Conservation (phyloP, 257 asterid species). For the Prunella vulgaris region DNA sequence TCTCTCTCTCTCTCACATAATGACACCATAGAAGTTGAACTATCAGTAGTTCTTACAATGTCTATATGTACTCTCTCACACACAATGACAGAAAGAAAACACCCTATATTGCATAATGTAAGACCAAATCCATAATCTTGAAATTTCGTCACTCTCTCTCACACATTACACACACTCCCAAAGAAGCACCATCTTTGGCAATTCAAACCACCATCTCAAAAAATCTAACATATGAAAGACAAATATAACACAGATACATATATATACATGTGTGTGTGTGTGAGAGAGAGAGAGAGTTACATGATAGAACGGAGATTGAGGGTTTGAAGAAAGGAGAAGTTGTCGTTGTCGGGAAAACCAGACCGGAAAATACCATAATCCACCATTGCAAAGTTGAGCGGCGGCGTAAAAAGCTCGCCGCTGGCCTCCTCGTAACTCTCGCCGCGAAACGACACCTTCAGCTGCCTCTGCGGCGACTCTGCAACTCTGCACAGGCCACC, state of each 20-base stretch:
- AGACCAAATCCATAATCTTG: neutral
- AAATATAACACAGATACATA: neutral
- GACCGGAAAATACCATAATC: conserved; percentile 69
- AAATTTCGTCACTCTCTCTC: neutral
- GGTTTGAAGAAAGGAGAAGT: conserved; percentile 66
- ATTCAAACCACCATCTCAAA: neutral
- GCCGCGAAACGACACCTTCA: conserved; percentile 30
- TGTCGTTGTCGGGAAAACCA: conserved; percentile 63
- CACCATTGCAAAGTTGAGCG: conserved; percentile 76
- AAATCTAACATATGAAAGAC: neutral
- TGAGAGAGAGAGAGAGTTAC: conserved; percentile 27
- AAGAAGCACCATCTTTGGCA: neutral
- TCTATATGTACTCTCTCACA: neutral
- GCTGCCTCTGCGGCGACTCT: conserved; percentile 28
- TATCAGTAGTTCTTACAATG: neutral
- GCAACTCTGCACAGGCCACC: conserved; percentile 35
- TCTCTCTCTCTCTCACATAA: neutral
- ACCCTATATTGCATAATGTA: neutral
- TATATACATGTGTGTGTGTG: too few species aligned
- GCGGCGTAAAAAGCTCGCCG: conserved; percentile 54
- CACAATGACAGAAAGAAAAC: neutral
- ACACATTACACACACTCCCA: neutral
- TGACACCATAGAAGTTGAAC: neutral
- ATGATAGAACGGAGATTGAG: conserved; percentile 68
- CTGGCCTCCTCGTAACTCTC: conserved; percentile 33